These are phyloP conservation scores for Mycena haematopus DNA, from an alignment of 768 basidiomycete genomes.

Conservation along the genomic window DNA sequence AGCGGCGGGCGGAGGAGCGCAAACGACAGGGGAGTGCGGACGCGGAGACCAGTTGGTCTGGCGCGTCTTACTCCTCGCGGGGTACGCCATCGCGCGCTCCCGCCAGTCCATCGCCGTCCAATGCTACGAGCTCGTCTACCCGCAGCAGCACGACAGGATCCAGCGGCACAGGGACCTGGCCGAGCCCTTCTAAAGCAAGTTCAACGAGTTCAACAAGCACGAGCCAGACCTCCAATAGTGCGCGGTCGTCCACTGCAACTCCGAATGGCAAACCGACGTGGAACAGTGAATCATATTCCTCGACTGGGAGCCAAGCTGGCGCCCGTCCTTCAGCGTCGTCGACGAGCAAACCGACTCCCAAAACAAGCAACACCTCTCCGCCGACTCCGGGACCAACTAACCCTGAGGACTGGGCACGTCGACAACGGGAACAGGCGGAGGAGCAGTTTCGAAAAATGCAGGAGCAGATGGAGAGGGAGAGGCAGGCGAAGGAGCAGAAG, in stretches of 20 bases:
- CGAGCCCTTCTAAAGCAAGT: slow-evolving; percentile 20
- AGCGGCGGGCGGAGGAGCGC: slow-evolving; percentile 50
- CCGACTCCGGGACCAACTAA: slow-evolving; percentile 34
- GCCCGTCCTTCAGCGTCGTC: slow-evolving; percentile 19
- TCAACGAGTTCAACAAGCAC: slow-evolving; percentile 27
- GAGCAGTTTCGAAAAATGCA: slow-evolving; percentile 75
- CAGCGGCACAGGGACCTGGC: slow-evolving; percentile 3
- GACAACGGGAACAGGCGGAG: slow-evolving; percentile 66
- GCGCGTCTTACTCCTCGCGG: slow-evolving; percentile 30
- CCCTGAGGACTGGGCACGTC: slow-evolving; percentile 65
- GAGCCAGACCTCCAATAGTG: slow-evolving; percentile 36
- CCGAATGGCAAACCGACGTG: slow-evolving; percentile 21
- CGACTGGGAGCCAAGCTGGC: not conserved
- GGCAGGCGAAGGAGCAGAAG: slow-evolving; percentile 39
- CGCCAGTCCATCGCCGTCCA: slow-evolving; percentile 39
- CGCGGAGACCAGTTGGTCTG: slow-evolving; percentile 40
- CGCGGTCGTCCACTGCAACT: slow-evolving; percentile 17
- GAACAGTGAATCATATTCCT: no score
- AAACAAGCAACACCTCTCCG: slow-evolving; percentile 35
- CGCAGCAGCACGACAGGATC: slow-evolving; percentile 22
- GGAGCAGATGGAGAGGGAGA: slow-evolving; percentile 54
- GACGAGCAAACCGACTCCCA: slow-evolving; percentile 18
- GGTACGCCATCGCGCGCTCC: slow-evolving; percentile 29
- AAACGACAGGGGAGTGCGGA: slow-evolving; percentile 51
- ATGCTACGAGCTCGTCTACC: slow-evolving; percentile 24